phyloP scores from a whole-genome alignment of 139 green algal species.

The Chlamydomonas urium region DNA sequence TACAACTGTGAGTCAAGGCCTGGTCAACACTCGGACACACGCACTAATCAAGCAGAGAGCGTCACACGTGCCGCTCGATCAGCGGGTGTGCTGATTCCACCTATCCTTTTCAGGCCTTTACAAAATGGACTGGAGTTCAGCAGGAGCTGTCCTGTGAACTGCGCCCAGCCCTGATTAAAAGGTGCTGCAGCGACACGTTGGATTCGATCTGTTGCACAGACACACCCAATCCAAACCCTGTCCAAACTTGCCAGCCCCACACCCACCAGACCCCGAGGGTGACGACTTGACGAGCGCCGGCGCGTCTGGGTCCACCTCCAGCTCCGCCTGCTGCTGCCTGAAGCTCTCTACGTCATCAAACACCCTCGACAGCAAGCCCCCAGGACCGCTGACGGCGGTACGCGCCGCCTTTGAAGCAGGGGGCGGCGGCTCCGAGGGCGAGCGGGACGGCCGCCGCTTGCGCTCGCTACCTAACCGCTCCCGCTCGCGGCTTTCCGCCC shows the following conservation, averaged over 20 bases:
- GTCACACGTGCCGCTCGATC: no score
- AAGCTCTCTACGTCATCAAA: slow-evolving; percentile 8
- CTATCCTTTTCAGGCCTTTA: no score
- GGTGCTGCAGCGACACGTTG: no score
- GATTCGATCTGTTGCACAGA: not conserved
- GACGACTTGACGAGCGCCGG: slow-evolving; percentile 1
- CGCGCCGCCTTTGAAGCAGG: not conserved
- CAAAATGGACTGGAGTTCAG: no score
- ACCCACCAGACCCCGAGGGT: not conserved
- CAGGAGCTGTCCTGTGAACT: no score
- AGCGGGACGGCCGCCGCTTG: slow-evolving; percentile 7
- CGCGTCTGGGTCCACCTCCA: slow-evolving; percentile 6
- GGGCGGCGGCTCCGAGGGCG: not conserved
- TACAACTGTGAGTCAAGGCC: no score
- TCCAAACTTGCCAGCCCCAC: not conserved
- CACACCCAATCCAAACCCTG: not conserved
- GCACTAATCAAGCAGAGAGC: no score
- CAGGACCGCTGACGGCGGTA: not conserved
- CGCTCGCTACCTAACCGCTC: not conserved
- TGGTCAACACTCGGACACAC: no score
- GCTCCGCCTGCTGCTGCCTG: slow-evolving; percentile 7
- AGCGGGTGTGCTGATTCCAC: no score
- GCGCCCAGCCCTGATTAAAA: no score
- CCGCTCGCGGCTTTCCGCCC: not conserved
- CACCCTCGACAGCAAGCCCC: not conserved